A percentile compares a stretch with the other conserved stretches of the same genome.
Conservation (phyloP, 2,329 filamentous ascomycete genomes). For the Pleurostoma richardsiae region DNA sequence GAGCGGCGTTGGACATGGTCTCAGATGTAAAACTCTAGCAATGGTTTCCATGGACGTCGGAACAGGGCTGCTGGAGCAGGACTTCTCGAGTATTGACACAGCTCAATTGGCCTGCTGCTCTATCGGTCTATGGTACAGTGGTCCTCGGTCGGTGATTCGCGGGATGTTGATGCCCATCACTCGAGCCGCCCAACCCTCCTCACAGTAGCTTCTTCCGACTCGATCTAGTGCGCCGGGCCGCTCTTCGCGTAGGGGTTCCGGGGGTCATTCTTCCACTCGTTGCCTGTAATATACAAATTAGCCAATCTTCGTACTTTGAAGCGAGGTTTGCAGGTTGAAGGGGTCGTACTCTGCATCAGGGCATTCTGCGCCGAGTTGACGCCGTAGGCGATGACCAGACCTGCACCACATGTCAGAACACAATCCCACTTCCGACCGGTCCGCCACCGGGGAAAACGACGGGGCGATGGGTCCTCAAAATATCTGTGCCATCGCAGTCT, state of each 20-base stretch:
- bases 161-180: background rate
- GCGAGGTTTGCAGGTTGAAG: background rate
- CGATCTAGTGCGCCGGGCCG: constrained; percentile 36
- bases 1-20: too few species aligned
- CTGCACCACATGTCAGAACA: constrained; percentile 37
- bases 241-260: constrained; percentile 67
- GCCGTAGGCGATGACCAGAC: constrained; percentile 82
- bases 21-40: too few species aligned
- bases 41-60: too few species aligned
- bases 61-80: too few species aligned
- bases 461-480: too few species aligned
- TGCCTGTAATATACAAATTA: constrained; percentile 51
- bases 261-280: constrained; percentile 96
- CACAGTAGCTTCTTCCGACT: background rate
- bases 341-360: constrained; percentile 66
- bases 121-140: background rate
- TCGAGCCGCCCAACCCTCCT: background rate
- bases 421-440: background rate
- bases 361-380: constrained; percentile 77
- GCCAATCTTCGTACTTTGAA: background rate
- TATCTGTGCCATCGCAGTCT: too few species aligned
- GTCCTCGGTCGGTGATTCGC: background rate
- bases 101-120: background rate
- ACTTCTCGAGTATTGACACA: background rate
- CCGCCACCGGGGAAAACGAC: too few species aligned